Percentiles rank a stretch among this genome's conserved stretches.
Conservation (phyloP, 495 filamentous ascomycete species). For the Barbatosphaeria neglecta region DNA sequence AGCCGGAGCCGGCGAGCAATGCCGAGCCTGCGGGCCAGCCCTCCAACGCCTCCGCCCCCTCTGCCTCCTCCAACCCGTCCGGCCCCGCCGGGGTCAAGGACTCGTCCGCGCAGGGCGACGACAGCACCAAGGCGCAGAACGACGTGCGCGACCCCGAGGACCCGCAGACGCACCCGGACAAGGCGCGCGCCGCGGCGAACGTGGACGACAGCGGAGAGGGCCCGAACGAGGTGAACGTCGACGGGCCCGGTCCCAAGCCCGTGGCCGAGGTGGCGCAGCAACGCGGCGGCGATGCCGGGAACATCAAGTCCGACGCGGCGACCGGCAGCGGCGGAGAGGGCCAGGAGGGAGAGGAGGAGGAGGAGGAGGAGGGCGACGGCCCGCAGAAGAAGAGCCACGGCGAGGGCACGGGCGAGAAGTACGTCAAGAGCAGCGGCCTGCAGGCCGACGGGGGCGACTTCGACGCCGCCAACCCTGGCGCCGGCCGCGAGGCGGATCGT, state of each 20-base stretch:
- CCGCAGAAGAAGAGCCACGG: slow-evolving; percentile 24
- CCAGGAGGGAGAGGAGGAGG: slow-evolving; percentile 3
- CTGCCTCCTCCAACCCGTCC: slow-evolving; percentile 4
- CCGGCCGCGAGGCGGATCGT: slow-evolving; percentile 55
- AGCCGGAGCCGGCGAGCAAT: too few species aligned
- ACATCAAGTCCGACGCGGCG: slow-evolving; percentile 5
- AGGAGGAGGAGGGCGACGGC: slow-evolving; percentile 13
- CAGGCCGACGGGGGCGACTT: slow-evolving; percentile 55
- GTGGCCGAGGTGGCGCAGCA: slow-evolving; percentile 27
- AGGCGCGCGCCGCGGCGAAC: slow-evolving; percentile 15
- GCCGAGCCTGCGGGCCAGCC: too few species aligned
- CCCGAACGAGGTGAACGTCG: slow-evolving; percentile 20
- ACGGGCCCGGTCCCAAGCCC: slow-evolving; percentile 30
- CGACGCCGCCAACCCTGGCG: slow-evolving; percentile 50
- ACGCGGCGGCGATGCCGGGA: slow-evolving; percentile 29
- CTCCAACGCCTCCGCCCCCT: too few species aligned
- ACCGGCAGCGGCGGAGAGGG: neutral
- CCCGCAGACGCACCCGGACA: slow-evolving; percentile 16
- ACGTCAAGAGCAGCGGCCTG: slow-evolving; percentile 41
- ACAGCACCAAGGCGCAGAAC: slow-evolving; percentile 23
- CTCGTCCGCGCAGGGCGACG: slow-evolving; percentile 14
- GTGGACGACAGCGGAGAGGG: slow-evolving; percentile 14
- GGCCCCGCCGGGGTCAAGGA: slow-evolving; percentile 15
- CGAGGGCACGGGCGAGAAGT: slow-evolving; percentile 44
- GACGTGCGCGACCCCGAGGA: slow-evolving; percentile 23